Conservation (phyloP, 768 basidiomycete species). For the Daedaleopsis sinensis region DNA sequence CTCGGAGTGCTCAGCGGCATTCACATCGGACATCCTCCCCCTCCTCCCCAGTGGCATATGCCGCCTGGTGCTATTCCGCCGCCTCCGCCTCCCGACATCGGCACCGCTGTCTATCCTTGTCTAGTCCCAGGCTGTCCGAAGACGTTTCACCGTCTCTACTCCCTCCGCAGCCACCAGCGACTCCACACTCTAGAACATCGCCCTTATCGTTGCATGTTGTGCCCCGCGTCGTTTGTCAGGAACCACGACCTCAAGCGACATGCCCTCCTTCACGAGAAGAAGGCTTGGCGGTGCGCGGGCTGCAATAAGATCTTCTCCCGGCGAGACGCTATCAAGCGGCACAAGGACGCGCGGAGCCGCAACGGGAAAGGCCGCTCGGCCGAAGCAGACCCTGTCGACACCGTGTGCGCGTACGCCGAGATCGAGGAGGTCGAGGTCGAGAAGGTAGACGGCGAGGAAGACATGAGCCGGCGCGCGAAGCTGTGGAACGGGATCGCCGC, state of each 20-base stretch:
- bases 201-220: constrained; percentile 63
- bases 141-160: constrained; percentile 69
- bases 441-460: constrained; percentile 44
- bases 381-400: constrained; percentile 33
- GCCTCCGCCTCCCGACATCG: constrained; percentile 49
- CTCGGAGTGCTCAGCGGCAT: constrained; percentile 80
- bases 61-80: constrained; percentile 29
- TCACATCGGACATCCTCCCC: constrained; percentile 55
- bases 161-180: constrained; percentile 71
- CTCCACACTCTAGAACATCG: constrained; percentile 59
- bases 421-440: constrained; percentile 60
- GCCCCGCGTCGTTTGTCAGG: constrained; percentile 76
- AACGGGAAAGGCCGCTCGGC: constrained; percentile 36
- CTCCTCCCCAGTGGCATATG: constrained; percentile 24
- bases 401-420: constrained; percentile 55
- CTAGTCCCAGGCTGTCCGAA: constrained; percentile 65
- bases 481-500: constrained; percentile 66
- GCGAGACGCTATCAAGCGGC: constrained; percentile 80
- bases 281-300: constrained; percentile 73
- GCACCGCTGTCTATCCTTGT: constrained; percentile 82
- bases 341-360: constrained; percentile 63
- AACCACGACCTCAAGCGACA: constrained; percentile 86
- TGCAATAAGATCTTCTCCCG: constrained; percentile 76
- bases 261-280: constrained; percentile 68
- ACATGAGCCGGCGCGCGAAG: constrained; percentile 55